Evolutionary conservation across 2,329 filamentous ascomycete genomes (phyloP).

Genomic region (Cadophora sp.): DNA sequence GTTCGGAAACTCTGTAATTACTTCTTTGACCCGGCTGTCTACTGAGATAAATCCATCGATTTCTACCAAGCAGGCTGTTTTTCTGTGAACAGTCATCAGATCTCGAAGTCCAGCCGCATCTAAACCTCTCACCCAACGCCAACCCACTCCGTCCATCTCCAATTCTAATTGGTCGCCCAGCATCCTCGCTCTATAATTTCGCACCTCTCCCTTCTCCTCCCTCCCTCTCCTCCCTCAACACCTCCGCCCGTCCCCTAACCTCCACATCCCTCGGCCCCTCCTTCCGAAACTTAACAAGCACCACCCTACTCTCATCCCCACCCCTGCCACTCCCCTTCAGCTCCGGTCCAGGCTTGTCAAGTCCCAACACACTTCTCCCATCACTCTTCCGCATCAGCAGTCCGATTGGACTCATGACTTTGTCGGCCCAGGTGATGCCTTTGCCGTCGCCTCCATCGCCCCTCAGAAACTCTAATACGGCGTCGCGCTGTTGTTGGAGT

Average conservation of each 20-base stretch:
- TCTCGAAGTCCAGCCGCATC: no score
- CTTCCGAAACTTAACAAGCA: constrained; percentile 60
- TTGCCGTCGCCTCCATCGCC: constrained; percentile 50
- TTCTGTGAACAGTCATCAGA: no score
- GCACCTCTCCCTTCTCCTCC: constrained; percentile 45
- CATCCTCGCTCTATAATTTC: constrained; percentile 30
- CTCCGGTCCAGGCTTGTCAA: constrained; percentile 66
- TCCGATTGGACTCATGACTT: constrained; percentile 63
- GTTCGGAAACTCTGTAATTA: no score
- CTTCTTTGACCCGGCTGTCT: no score
- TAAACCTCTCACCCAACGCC: no score
- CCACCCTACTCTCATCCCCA: constrained; percentile 65
- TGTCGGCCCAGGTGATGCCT: constrained; percentile 58
- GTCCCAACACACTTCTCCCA: constrained; percentile 56
- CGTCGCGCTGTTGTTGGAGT: constrained; percentile 56
- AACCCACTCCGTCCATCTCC: no score
- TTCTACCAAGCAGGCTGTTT: no score
- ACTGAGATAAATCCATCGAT: no score
- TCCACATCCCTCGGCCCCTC: constrained; percentile 60
- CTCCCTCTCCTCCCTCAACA: constrained; percentile 54
- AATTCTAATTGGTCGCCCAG: no score
- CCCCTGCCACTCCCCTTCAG: constrained; percentile 54
- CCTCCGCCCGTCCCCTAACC: constrained; percentile 56
- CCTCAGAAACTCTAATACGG: constrained; percentile 60
- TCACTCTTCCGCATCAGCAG: constrained; percentile 58